Evolutionary conservation across 305 asterid genomes (phyloP), one percentile per base, ranked within the genome.

Genomic region (Fraxinus baroniana): DNA sequence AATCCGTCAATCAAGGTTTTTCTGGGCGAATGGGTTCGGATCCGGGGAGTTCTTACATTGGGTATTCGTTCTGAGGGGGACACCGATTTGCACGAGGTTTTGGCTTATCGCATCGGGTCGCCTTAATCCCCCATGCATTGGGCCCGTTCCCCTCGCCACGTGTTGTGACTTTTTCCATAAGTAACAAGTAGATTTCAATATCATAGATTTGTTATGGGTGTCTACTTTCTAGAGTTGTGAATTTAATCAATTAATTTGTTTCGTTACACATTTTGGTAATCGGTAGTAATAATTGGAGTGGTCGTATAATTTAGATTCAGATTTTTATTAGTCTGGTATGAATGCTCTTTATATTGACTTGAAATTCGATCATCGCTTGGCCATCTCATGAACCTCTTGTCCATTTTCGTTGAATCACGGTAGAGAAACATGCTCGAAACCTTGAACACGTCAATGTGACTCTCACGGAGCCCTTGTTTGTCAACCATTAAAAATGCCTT

Each of bases 141-240:
- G n/a, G n/a, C n/a, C n/a, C n/a, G n/a, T n/a, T n/a, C n/a, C n/a
- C n/a, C n/a, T n/a, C n/a, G n/a, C n/a, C n/a, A n/a, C n/a, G n/a
- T n/a, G n/a, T n/a, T n/a, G n/a, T n/a, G n/a, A n/a, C n/a, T n/a
- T n/a, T n/a, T n/a, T n/a, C n/a, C n/a, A n/a, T n/a, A 37, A 82
- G 49, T 2, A 5, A 3, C 66, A 26, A 64, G 36, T 60, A 0
- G 36, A 66, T 10, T 66, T 72, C 57, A 37, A 30, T 70, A 82
- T 71, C 84, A 83, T 78, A 86, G 24, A 8, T 72, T 77, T 80
- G 44, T 77, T 77, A 80, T 77, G 84, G 17, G 71, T 28, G 26
- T 52, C 33, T 66, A 49, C 70, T 75, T 76, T 36, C 68, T 76
- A 79, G 37, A 15, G 44, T 70, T 28, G 20, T 49, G 22, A 49